Conservation (phyloP, 2,329 filamentous ascomycete genomes). For the Penicillium fuscoglaucum region DNA sequence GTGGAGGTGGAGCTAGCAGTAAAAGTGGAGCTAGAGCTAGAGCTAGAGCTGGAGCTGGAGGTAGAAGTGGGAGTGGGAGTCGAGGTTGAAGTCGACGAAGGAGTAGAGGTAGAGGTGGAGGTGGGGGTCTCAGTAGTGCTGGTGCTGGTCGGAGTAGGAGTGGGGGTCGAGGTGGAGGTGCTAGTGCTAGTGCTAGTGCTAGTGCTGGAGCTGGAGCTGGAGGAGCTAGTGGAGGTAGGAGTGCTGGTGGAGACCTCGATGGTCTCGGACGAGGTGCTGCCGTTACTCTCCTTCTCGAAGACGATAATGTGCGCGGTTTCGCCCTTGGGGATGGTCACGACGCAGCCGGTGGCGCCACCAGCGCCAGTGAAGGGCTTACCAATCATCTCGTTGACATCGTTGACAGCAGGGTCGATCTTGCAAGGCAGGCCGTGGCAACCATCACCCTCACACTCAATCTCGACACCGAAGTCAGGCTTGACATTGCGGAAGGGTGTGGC, state of each 20-base stretch:
- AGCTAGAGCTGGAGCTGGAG: conserved; percentile 5
- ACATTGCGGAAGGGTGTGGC: conserved; percentile 55
- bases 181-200: conserved; percentile 11
- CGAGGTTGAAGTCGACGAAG: conserved; percentile 11
- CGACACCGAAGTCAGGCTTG: conserved; percentile 66
- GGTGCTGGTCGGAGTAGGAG: conserved; percentile 16
- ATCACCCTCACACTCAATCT: conserved; percentile 66
- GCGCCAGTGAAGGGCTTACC: conserved; percentile 62
- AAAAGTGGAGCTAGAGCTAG: neutral
- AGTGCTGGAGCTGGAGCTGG: conserved; percentile 13
- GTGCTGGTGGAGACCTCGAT: conserved; percentile 16
- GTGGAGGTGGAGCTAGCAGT: conserved; percentile 15
- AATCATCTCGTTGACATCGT: conserved; percentile 58
- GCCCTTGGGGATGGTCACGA: conserved; percentile 71
- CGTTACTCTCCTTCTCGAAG: conserved; percentile 40
- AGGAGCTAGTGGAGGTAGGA: conserved; percentile 10
- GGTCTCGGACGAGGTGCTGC: conserved; percentile 15
- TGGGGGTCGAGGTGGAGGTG: conserved; percentile 14
- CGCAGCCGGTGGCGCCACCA: conserved; percentile 70
- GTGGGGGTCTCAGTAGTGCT: conserved; percentile 18
- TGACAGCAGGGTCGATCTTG: conserved; percentile 62
- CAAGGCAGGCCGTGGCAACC: conserved; percentile 74
- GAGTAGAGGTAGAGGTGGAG: conserved; percentile 20
- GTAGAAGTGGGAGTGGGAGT: neutral
- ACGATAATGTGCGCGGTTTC: conserved; percentile 67